Evolutionary conservation across 768 basidiomycete species (phyloP).

Genomic region (Hypholoma sublateritium): DNA sequence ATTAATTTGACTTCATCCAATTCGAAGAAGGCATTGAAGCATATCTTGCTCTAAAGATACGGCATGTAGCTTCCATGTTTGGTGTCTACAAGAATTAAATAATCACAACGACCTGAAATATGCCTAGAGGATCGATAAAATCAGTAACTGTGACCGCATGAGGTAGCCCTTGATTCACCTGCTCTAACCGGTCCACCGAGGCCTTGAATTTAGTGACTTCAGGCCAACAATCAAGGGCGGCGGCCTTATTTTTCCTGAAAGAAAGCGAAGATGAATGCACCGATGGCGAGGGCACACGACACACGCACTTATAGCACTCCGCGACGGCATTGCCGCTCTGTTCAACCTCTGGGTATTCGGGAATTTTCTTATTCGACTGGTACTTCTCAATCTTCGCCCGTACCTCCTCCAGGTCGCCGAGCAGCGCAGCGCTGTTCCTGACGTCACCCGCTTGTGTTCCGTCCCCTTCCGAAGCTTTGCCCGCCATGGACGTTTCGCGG

Average conservation of each 20-base stretch:
- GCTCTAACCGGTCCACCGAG: constrained; percentile 66
- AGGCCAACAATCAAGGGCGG: constrained; percentile 72
- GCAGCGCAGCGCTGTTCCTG: constrained; percentile 59
- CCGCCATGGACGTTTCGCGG: constrained; percentile 59
- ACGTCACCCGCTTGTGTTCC: constrained; percentile 40
- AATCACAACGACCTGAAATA: constrained; percentile 54
- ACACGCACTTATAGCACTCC: constrained; percentile 71
- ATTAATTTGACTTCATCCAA: no score
- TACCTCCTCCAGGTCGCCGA: constrained; percentile 78
- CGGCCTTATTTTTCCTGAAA: constrained; percentile 44
- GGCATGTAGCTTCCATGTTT: no score
- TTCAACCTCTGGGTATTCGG: constrained; percentile 56
- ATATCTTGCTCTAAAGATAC: no score
- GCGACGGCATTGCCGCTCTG: constrained; percentile 58
- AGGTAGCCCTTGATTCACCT: constrained; percentile 40
- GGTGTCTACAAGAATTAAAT: no score
- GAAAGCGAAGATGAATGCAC: constrained; percentile 18
- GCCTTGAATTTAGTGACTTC: constrained; percentile 71
- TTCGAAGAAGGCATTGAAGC: no score
- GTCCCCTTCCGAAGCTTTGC: constrained; percentile 34
- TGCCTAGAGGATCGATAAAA: constrained; percentile 38
- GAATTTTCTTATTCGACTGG: constrained; percentile 53
- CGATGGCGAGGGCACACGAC: constrained; percentile 1
- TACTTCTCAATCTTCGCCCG: constrained; percentile 71
- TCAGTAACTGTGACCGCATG: constrained; percentile 1